phyloP scores from a whole-genome alignment of 2,329 filamentous ascomycete species.

The Apiospora saccharicola region DNA sequence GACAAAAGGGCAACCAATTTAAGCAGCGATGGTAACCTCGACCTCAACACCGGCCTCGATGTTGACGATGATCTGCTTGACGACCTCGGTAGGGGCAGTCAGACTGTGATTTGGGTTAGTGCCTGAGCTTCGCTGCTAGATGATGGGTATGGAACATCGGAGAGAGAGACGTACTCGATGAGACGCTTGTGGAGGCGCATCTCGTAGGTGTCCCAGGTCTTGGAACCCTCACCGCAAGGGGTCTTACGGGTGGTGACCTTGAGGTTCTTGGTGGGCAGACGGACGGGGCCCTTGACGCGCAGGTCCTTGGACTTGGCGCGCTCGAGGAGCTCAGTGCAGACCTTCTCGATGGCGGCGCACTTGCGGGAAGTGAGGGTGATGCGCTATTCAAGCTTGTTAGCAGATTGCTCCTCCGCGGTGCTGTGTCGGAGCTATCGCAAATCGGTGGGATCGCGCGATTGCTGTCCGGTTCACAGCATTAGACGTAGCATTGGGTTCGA shows the following conservation, averaged over 20 bases:
- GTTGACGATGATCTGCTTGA: slow-evolving; percentile 97
- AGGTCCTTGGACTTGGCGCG: slow-evolving; percentile 98
- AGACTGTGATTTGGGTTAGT: slow-evolving; percentile 60
- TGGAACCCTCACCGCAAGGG: slow-evolving; percentile 98
- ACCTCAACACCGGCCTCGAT: slow-evolving; percentile 94
- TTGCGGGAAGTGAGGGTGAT: slow-evolving; percentile 97
- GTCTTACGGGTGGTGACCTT: slow-evolving; percentile 97
- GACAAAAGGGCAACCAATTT: slow-evolving; percentile 44
- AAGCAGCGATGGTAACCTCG: slow-evolving; percentile 90
- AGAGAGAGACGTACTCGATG: slow-evolving; percentile 74
- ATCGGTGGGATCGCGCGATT: slow-evolving; percentile 30
- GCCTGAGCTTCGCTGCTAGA: slow-evolving; percentile 27
- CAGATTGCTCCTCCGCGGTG: not conserved
- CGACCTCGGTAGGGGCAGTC: slow-evolving; percentile 95
- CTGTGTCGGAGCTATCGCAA: not conserved
- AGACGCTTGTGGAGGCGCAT: slow-evolving; percentile 99
- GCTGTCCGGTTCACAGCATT: not conserved
- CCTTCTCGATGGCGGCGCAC: slow-evolving; percentile 95
- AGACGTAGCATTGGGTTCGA: not conserved
- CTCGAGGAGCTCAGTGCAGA: slow-evolving; percentile 97
- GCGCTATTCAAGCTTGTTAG: slow-evolving; percentile 51
- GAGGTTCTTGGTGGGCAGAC: slow-evolving; percentile 95
- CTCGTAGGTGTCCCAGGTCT: slow-evolving; percentile 99
- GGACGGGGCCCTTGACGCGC: slow-evolving; percentile 97
- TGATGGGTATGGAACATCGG: not conserved